Conservation (phyloP, 1,139 yeast genomes). For the Blastobotrys malaysiensis region DNA sequence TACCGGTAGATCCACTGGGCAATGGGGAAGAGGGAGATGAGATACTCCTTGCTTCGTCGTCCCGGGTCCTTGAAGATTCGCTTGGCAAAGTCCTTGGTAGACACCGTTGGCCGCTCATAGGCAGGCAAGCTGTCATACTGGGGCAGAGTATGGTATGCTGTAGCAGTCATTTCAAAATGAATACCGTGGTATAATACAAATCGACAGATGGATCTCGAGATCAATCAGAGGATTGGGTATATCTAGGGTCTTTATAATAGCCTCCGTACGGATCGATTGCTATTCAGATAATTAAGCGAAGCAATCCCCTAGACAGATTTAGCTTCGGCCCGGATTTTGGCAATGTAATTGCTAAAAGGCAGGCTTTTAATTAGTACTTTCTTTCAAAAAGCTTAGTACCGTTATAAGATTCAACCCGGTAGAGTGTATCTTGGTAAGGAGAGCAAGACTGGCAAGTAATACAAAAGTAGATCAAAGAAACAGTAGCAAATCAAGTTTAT, state of each 20-base stretch:
- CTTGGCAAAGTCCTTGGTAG: slow-evolving; percentile 12
- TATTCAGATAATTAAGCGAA: not conserved
- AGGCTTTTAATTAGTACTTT: not conserved
- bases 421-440: not conserved
- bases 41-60: slow-evolving; percentile 40
- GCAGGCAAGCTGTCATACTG: slow-evolving; percentile 9
- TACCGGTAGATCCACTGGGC: slow-evolving; percentile 78
- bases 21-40: slow-evolving; percentile 70
- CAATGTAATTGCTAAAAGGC: no score
- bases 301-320: no score
- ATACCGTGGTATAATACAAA: not conserved
- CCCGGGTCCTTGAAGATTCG: slow-evolving; percentile 9
- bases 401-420: no score
- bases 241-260: not conserved
- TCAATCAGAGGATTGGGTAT: no score
- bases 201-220: no score
- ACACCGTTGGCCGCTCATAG: slow-evolving; percentile 19
- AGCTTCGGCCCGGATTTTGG: no score
- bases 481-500: not conserved
- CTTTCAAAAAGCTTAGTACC: not conserved
- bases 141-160: not conserved
- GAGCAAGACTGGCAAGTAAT: not conserved
- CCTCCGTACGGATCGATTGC: not conserved
- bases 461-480: not conserved
- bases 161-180: not conserved